phyloP scores from a whole-genome alignment of 1,284 basidiomycete genomes.

The Ustilago curta region DNA sequence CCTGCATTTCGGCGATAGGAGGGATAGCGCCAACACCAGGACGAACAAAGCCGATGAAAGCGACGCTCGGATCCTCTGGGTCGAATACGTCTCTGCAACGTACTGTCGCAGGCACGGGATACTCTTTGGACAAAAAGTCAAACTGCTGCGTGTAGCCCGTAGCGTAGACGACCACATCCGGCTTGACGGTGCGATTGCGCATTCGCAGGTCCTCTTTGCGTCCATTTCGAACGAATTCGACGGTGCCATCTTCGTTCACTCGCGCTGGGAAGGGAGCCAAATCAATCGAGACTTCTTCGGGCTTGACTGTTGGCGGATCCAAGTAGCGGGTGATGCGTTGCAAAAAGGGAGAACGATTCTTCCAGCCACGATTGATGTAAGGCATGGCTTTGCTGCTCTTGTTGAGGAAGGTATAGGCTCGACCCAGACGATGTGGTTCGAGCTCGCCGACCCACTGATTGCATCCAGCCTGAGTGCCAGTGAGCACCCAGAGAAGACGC shows the following conservation, averaged over 20 bases:
- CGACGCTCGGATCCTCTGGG: constrained; percentile 73
- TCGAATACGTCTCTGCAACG: constrained; percentile 74
- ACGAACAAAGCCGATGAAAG: constrained; percentile 77
- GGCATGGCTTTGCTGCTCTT: constrained; percentile 69
- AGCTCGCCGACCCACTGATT: constrained; percentile 78
- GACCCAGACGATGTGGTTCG: constrained; percentile 75
- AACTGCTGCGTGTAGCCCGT: constrained; percentile 72
- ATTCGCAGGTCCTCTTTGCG: constrained; percentile 73
- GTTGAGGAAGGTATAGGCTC: constrained; percentile 73
- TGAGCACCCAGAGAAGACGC: constrained; percentile 75
- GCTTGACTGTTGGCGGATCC: constrained; percentile 72
- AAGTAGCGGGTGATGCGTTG: constrained; percentile 56
- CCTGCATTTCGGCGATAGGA: constrained; percentile 77
- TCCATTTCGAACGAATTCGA: constrained; percentile 72
- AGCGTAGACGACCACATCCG: constrained; percentile 73
- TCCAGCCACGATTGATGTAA: constrained; percentile 72
- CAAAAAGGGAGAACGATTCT: constrained; percentile 71
- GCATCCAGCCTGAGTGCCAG: constrained; percentile 76
- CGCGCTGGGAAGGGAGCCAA: constrained; percentile 75
- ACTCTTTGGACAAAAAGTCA: constrained; percentile 72
- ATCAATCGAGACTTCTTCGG: constrained; percentile 74
- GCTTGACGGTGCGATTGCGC: constrained; percentile 71
- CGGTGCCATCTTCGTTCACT: constrained; percentile 73
- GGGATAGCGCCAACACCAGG: constrained; percentile 77
- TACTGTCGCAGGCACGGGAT: constrained; percentile 73